These are phyloP conservation scores for Calcarisporium arbuscula DNA, from an alignment of 2,329 filamentous ascomycete species.

Conservation along the genomic window DNA sequence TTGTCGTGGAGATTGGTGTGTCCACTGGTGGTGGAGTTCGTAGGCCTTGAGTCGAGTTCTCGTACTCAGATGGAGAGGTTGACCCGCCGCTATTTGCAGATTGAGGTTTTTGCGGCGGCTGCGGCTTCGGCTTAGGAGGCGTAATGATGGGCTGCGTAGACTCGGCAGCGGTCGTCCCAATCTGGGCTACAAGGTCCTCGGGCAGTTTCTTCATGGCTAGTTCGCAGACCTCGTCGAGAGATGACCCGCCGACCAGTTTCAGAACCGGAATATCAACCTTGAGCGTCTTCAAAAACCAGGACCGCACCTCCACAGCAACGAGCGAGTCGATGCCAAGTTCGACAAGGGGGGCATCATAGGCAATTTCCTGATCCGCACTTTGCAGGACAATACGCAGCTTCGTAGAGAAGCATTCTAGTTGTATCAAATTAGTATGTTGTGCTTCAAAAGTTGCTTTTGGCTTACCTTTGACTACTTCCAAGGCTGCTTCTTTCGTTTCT, in stretches of 20 bases:
- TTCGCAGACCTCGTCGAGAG: slow-evolving; percentile 10
- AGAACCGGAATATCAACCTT: slow-evolving; percentile 39
- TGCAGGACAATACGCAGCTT: too few species aligned
- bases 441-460: too few species aligned
- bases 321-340: slow-evolving; percentile 24
- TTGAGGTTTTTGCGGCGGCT: too few species aligned
- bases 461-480: not conserved
- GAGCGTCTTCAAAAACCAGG: slow-evolving; percentile 42
- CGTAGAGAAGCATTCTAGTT: too few species aligned
- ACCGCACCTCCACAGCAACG: slow-evolving; percentile 31
- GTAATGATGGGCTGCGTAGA: not conserved
- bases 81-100: too few species aligned
- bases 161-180: not conserved
- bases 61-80: not conserved
- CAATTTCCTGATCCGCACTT: too few species aligned
- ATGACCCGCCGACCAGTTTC: slow-evolving; percentile 21
- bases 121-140: too few species aligned
- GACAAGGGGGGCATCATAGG: too few species aligned
- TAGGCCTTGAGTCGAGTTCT: not conserved
- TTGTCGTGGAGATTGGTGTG: slow-evolving; percentile 1
- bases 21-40: not conserved
- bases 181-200: not conserved
- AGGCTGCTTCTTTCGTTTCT: not conserved
- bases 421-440: too few species aligned
- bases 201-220: slow-evolving; percentile 5